phyloP scores from a whole-genome alignment of 2,329 filamentous ascomycete genomes.

The Alternaria triticimaculans region DNA sequence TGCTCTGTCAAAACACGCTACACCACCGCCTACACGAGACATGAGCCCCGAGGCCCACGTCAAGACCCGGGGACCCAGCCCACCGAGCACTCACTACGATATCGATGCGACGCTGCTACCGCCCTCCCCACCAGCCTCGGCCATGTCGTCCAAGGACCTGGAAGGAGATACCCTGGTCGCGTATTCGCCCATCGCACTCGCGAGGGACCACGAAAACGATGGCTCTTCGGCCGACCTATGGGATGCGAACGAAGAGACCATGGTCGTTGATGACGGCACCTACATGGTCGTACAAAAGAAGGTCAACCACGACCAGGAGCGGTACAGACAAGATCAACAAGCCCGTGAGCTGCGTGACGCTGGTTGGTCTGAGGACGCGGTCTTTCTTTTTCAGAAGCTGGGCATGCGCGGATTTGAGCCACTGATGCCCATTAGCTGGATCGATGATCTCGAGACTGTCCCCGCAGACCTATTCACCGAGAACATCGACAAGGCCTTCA shows the following conservation, averaged over 20 bases:
- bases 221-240: constrained; percentile 29
- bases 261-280: constrained; percentile 42
- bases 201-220: not conserved
- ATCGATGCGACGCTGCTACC: constrained; percentile 34
- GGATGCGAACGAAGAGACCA: constrained; percentile 47
- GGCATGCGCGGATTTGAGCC: constrained; percentile 64
- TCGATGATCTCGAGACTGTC: constrained; percentile 60
- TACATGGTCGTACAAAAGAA: constrained; percentile 34
- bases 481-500: constrained; percentile 52
- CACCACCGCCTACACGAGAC: constrained; percentile 18
- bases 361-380: constrained; percentile 60
- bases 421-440: constrained; percentile 60
- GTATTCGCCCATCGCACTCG: constrained; percentile 11
- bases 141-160: constrained; percentile 26
- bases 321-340: constrained; percentile 32
- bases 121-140: constrained; percentile 41
- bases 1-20: not conserved
- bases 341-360: constrained; percentile 47
- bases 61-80: constrained; percentile 30
- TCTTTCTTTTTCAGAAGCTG: constrained; percentile 60
- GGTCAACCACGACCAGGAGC: constrained; percentile 33
- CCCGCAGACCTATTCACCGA: constrained; percentile 60
- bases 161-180: constrained; percentile 42
- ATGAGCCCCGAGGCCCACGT: constrained; percentile 45
- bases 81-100: constrained; percentile 28